phyloP scores from a whole-genome alignment of 2,329 filamentous ascomycete genomes.

The Aspergillus sp. region DNA sequence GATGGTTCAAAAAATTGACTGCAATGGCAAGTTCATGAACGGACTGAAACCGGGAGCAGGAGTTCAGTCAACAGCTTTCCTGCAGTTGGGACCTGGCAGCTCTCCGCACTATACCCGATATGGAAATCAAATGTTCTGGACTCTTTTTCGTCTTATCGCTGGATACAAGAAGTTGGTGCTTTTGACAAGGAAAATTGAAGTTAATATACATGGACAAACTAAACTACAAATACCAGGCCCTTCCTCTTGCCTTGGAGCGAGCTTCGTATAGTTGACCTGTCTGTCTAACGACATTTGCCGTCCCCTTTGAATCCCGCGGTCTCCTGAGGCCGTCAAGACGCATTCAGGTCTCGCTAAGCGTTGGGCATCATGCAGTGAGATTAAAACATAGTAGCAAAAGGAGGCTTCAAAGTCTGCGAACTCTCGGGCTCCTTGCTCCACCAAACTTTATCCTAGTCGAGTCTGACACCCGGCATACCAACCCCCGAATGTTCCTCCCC shows the following conservation, averaged over 20 bases:
- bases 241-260: neutral
- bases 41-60: conserved; percentile 5
- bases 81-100: conserved; percentile 29
- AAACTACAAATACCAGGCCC: neutral
- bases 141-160: neutral
- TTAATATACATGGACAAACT: conserved; percentile 12
- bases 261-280: no score
- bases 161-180: neutral
- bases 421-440: conserved; percentile 81
- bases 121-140: conserved; percentile 16
- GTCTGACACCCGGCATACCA: conserved; percentile 80
- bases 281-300: neutral
- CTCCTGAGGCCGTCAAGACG: neutral
- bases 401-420: conserved; percentile 65
- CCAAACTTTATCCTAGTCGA: conserved; percentile 92
- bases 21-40: conserved; percentile 1
- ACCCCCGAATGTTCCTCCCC: conserved; percentile 70
- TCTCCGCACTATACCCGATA: conserved; percentile 32
- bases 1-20: neutral
- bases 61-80: conserved; percentile 21
- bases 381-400: neutral
- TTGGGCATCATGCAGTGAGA: neutral
- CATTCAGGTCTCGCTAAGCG: neutral
- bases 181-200: neutral
- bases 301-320: neutral